Base-by-base conservation (phyloP, 192 early-diverging fungal species). In the Martensiomyces pterosporus region DNA sequence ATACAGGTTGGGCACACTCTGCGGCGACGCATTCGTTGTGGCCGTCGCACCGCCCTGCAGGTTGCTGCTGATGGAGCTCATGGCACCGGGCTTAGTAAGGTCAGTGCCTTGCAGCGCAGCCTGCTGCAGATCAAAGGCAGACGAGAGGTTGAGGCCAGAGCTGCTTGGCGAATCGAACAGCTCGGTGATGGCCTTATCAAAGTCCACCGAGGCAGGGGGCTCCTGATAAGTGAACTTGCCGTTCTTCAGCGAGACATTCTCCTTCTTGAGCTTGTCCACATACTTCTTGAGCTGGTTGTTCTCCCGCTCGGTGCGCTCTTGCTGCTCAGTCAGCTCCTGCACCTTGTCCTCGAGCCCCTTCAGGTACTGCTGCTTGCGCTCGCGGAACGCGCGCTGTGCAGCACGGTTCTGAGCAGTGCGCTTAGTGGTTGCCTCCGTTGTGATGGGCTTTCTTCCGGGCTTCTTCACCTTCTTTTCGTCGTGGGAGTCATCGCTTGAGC, bases 341-440 rank as follows among this genome's bases (percentile, higher is more conserved):
- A 86, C 83, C 40, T 82, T 79, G 1, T 73, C 76, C 63, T 94
- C 92, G 1, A 94, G 78, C 8, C 84, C 79, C 49, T 84, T 80
- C 18, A 92, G 80, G 57, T 94, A 89, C 54, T 80, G 79, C 49
- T 90, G 84, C 42, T 85, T 82, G 25, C 92, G 82, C 66, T 94
- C 87, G 32, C 92, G 83, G 67, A 94, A 94, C 4, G 92, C 90
- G 2, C 89, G 80, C 66, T 94, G 92, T 3, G 92, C 92, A 2
- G 88, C 88, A 14, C 92, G 80, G 64, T 94, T 94, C 58, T 94
- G 92, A 9, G 84, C 87, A 3, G 90, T 89, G 56, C 92, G 80
- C 63, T 90, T 91, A 32, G 54, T 48, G 1, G 58, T 26, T 9
- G 79, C 58, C 43, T 79, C 79, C 13, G 77, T 81, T 2, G 68